phyloP scores from a whole-genome alignment of 164 flowering plant species.

The Hamamelis virginiana region DNA sequence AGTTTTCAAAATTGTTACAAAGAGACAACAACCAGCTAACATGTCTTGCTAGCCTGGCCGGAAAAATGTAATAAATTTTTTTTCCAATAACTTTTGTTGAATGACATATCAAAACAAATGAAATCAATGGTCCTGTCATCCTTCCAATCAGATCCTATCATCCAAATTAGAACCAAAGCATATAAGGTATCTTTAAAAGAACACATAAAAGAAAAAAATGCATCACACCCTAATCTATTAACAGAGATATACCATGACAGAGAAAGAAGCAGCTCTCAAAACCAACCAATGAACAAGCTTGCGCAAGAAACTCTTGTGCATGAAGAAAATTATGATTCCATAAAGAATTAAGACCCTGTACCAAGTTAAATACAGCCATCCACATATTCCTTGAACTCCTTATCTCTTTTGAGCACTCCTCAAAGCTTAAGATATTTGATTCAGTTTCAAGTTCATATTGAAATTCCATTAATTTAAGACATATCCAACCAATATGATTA shows the following conservation, averaged over 20 bases:
- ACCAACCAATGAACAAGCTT: conserved; percentile 51
- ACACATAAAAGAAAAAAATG: neutral
- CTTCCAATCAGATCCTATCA: neutral
- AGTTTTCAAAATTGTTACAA: too few species aligned
- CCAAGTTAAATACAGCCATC: conserved; percentile 56
- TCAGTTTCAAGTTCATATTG: conserved; percentile 35
- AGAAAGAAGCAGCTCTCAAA: conserved; percentile 64
- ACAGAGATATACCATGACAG: conserved; percentile 65
- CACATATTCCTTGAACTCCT: conserved; percentile 44
- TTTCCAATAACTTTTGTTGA: too few species aligned
- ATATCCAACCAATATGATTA: conserved; percentile 73
- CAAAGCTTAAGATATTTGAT: conserved; percentile 29
- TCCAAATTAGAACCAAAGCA: neutral
- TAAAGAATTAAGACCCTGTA: conserved; percentile 48
- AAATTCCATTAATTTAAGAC: conserved; percentile 59
- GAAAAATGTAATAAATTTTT: too few species aligned
- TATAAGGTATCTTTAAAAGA: neutral
- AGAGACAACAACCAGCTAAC: too few species aligned
- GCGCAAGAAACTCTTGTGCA: conserved; percentile 63
- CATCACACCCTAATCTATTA: neutral
- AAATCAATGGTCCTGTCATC: neutral
- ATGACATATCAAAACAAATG: neutral
- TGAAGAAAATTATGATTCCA: conserved; percentile 44
- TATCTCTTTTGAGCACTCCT: conserved; percentile 44
- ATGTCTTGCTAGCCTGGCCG: too few species aligned